phyloP scores from a whole-genome alignment of 2,329 filamentous ascomycete genomes.

The Phoma sp. region DNA sequence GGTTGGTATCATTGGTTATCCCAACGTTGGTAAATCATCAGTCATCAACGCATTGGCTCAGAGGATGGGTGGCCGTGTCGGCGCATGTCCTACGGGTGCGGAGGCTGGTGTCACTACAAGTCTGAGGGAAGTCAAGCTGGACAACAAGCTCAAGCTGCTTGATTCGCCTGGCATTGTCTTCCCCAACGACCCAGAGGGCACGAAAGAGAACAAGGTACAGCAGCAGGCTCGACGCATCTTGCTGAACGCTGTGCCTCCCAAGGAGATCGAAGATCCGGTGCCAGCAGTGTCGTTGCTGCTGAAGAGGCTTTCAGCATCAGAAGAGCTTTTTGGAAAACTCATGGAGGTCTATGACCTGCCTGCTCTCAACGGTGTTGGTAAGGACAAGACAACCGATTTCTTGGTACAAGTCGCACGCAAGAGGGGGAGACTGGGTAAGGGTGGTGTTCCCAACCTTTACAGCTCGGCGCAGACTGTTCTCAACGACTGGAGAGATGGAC shows the following conservation, averaged over 20 bases:
- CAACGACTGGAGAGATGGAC: conserved; percentile 94
- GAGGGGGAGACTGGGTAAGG: conserved; percentile 84
- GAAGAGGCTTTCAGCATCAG: conserved; percentile 74
- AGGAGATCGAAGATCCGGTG: conserved; percentile 91
- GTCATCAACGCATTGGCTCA: conserved; percentile 92
- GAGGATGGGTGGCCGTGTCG: conserved; percentile 71
- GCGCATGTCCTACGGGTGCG: conserved; percentile 84
- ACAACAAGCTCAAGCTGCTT: conserved; percentile 90
- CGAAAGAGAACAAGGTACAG: conserved; percentile 64
- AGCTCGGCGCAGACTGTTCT: conserved; percentile 91
- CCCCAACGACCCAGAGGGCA: conserved; percentile 65
- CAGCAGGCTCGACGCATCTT: conserved; percentile 83
- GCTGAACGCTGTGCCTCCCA: conserved; percentile 89
- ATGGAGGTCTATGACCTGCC: conserved; percentile 84
- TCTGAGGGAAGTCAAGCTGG: conserved; percentile 88
- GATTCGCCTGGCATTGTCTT: conserved; percentile 96
- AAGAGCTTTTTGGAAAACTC: conserved; percentile 78
- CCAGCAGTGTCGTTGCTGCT: conserved; percentile 87
- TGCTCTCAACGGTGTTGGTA: conserved; percentile 71
- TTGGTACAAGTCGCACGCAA: conserved; percentile 94
- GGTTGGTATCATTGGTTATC: conserved; percentile 93
- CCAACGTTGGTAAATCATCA: conserved; percentile 95
- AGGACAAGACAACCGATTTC: conserved; percentile 87
- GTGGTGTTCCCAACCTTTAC: conserved; percentile 86
- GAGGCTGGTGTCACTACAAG: conserved; percentile 92